Conservation (phyloP, 352 stramenopile genomes). For the Peronospora belbahrii region DNA sequence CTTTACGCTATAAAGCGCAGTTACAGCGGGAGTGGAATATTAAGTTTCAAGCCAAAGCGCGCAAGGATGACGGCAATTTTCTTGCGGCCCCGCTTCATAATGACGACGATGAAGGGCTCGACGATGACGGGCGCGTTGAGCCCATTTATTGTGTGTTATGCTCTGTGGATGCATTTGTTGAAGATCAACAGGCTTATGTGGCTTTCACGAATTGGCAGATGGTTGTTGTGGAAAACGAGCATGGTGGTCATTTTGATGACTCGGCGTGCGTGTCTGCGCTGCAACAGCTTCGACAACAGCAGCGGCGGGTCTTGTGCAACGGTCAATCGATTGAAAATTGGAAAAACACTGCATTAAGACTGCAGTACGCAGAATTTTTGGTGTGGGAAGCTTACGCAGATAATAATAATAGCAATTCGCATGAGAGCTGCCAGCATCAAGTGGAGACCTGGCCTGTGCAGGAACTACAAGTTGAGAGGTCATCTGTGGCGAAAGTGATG, state of each 20-base stretch:
- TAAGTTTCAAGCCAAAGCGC: constrained; percentile 18
- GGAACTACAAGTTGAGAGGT: constrained; percentile 35
- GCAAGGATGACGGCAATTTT: constrained; percentile 26
- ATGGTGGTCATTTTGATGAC: constrained; percentile 41
- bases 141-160: constrained; percentile 63
- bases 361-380: constrained; percentile 48
- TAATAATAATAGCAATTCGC: not conserved
- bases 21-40: constrained; percentile 51
- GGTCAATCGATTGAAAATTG: constrained; percentile 54
- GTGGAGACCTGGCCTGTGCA: constrained; percentile 20
- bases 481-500: constrained; percentile 35
- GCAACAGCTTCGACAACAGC: constrained; percentile 36
- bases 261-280: constrained; percentile 30
- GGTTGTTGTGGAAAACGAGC: constrained; percentile 68
- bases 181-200: constrained; percentile 47
- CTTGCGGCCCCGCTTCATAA: constrained; percentile 21
- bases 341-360: constrained; percentile 29
- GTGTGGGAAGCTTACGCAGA: constrained; percentile 21
- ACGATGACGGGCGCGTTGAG: constrained; percentile 38
- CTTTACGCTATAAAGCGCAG: constrained; percentile 27
- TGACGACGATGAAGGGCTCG: constrained; percentile 35
- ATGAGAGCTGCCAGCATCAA: constrained; percentile 13
- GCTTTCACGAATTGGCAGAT: constrained; percentile 51
- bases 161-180: constrained; percentile 40
- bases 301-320: constrained; percentile 55